A percentile compares a stretch with the other conserved stretches of the same genome.
phyloP scores from a whole-genome alignment of 768 basidiomycete species.

The Phylloporus sp. region DNA sequence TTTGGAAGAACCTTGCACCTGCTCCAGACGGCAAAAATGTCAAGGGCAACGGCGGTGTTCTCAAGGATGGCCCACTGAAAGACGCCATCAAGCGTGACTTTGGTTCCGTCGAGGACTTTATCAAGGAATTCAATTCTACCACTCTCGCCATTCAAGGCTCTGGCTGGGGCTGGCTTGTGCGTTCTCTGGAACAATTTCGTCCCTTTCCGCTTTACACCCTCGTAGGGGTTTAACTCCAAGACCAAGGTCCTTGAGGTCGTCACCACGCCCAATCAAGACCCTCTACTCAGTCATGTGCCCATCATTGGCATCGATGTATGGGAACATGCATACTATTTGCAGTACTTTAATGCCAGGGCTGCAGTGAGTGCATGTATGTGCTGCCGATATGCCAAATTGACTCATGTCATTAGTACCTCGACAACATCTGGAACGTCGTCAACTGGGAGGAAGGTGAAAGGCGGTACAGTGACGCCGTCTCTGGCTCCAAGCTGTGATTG shows the following conservation, averaged over 20 bases:
- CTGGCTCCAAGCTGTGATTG: slow-evolving; percentile 34
- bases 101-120: slow-evolving; percentile 66
- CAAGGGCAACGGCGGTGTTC: slow-evolving; percentile 59
- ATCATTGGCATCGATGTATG: slow-evolving; percentile 93
- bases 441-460: slow-evolving; percentile 73
- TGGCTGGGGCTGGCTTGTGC: slow-evolving; percentile 95
- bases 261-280: slow-evolving; percentile 96
- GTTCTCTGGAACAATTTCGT: slow-evolving; percentile 25
- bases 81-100: slow-evolving; percentile 59
- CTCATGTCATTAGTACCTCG: slow-evolving; percentile 50
- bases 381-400: background rate
- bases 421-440: slow-evolving; percentile 70
- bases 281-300: slow-evolving; percentile 69
- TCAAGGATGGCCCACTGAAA: slow-evolving; percentile 66
- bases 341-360: slow-evolving; percentile 93
- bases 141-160: slow-evolving; percentile 88
- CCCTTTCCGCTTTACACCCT: background rate
- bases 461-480: slow-evolving; percentile 46
- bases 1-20: slow-evolving; percentile 93
- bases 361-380: slow-evolving; percentile 53
- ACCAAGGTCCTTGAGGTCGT: slow-evolving; percentile 76
- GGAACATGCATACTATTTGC: slow-evolving; percentile 97
- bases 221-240: slow-evolving; percentile 65
- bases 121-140: slow-evolving; percentile 79
- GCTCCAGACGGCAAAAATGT: slow-evolving; percentile 38